Evolutionary conservation across 2,329 filamentous ascomycete genomes (phyloP).

Genomic region (Diaporthe vexans): DNA sequence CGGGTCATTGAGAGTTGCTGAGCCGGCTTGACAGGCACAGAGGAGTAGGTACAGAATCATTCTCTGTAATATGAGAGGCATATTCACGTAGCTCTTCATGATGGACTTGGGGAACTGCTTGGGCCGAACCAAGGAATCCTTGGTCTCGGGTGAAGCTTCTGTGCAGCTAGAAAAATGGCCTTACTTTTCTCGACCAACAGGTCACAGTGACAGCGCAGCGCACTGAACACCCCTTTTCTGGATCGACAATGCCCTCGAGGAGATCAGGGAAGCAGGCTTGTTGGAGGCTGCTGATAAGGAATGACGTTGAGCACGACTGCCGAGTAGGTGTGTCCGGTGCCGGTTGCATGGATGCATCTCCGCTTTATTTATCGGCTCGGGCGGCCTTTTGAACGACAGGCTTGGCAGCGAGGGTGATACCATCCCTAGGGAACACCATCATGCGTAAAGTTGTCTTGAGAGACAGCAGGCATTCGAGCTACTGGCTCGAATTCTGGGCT

Average conservation of each 20-base stretch:
- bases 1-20: slow-evolving; percentile 39
- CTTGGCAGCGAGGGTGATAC: neutral
- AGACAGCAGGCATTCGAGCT: neutral
- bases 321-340: slow-evolving; percentile 23
- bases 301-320: slow-evolving; percentile 22
- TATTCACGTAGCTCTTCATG: neutral
- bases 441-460: neutral
- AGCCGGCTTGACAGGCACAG: neutral
- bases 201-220: neutral
- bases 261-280: neutral
- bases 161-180: neutral
- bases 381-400: neutral
- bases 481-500: neutral
- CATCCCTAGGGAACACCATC: neutral
- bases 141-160: neutral
- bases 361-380: slow-evolving; percentile 18
- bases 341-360: slow-evolving; percentile 13
- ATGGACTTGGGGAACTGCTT: neutral
- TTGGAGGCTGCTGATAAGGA: slow-evolving; percentile 1
- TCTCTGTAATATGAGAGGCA: neutral
- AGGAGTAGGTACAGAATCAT: neutral
- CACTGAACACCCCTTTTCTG: neutral
- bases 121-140: neutral
- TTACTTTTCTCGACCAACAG: neutral
- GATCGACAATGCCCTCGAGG: neutral